phyloP scores from a whole-genome alignment of 2,329 filamentous ascomycete genomes.

The Xylariales sp. region DNA sequence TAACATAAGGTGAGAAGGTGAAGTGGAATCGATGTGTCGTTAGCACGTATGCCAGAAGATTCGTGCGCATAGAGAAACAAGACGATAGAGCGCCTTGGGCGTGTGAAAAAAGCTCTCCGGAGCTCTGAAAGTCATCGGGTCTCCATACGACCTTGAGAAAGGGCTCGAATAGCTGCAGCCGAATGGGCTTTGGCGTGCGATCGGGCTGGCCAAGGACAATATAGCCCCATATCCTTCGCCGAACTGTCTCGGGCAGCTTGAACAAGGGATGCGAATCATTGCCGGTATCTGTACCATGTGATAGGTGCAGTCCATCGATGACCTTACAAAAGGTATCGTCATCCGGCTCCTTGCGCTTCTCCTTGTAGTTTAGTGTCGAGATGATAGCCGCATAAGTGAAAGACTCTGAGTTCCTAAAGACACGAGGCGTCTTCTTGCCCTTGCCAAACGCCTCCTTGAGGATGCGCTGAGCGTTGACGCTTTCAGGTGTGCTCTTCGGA shows the following conservation, averaged over 20 bases:
- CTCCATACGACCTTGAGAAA: constrained; percentile 7
- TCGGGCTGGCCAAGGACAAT: background rate
- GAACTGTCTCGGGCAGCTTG: constrained; percentile 1
- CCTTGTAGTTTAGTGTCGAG: constrained; percentile 1
- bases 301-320: background rate
- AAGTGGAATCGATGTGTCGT: constrained; percentile 9
- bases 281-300: background rate
- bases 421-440: background rate
- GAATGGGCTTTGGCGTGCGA: background rate
- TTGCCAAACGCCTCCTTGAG: background rate
- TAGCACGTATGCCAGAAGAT: constrained; percentile 5
- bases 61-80: constrained; percentile 3
- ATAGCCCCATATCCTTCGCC: constrained; percentile 7
- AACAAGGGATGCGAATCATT: background rate
- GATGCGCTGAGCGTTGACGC: too few species aligned
- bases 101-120: background rate
- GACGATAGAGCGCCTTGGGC: background rate
- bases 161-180: constrained; percentile 3
- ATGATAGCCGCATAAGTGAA: constrained; percentile 3
- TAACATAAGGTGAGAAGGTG: constrained; percentile 8
- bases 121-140: constrained; percentile 1
- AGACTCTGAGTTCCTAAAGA: background rate
- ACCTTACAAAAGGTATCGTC: background rate
- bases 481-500: background rate
- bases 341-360: background rate